These are phyloP conservation scores for Oryza officinalis DNA, from an alignment of 176 grass and related monocot genomes.

Conservation along the genomic window DNA sequence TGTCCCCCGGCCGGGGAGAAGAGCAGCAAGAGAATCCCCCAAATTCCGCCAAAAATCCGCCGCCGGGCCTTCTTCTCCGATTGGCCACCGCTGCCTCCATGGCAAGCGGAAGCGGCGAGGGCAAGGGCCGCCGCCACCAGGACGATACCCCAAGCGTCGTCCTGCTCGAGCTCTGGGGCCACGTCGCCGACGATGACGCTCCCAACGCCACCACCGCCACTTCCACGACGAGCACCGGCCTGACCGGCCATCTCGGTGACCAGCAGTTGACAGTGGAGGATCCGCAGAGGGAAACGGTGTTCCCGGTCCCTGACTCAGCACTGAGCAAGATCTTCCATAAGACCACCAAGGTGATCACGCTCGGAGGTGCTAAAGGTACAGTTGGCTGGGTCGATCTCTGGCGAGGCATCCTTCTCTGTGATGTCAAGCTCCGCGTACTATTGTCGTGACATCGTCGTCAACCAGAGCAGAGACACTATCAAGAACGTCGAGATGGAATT, in stretches of 20 bases:
- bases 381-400: background rate
- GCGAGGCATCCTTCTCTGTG: background rate
- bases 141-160: no score
- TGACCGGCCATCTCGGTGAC: background rate
- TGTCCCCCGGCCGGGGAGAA: no score
- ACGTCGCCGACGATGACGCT: no score
- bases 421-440: background rate
- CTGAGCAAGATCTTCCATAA: background rate
- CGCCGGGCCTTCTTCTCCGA: no score
- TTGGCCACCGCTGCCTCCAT: no score
- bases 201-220: background rate
- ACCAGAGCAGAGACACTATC: background rate
- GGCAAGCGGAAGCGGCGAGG: no score
- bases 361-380: background rate
- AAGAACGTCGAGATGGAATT: slow-evolving; percentile 14
- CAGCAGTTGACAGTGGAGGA: background rate
- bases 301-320: background rate
- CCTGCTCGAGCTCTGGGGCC: no score
- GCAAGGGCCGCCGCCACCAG: no score
- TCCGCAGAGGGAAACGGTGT: background rate
- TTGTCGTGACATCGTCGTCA: background rate
- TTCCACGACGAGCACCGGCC: background rate
- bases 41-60: no score
- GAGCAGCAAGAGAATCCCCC: no score
- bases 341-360: background rate